Conservation (phyloP, 208 protist genomes). For the Herpetomonas samuelpessoai region DNA sequence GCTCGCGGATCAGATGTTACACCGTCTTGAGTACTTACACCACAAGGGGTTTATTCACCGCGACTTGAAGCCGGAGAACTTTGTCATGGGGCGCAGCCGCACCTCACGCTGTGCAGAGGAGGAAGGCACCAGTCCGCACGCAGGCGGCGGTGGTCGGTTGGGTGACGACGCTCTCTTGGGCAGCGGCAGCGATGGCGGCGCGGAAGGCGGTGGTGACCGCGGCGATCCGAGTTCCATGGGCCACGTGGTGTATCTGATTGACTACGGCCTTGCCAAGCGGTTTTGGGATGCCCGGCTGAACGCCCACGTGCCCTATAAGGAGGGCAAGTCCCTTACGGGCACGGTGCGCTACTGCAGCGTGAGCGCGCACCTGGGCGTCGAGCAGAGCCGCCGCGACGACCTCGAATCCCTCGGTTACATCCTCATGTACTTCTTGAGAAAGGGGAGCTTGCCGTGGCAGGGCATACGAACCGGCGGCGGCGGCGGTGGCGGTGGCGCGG, state of each 20-base stretch:
- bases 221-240: too few relatives aligned
- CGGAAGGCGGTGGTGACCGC: too few relatives aligned
- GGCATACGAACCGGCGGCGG: too few relatives aligned
- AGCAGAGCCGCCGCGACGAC: constrained; percentile 96
- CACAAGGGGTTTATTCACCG: constrained; percentile 91
- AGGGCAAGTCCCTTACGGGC: constrained; percentile 99
- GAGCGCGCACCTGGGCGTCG: constrained; percentile 99
- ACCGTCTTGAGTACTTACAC: constrained; percentile 91
- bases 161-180: too few relatives aligned
- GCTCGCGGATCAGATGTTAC: constrained; percentile 92
- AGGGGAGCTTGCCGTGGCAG: constrained; percentile 98
- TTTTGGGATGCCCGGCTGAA: constrained; percentile 98
- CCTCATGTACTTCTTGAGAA: constrained; percentile 99
- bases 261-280: constrained; percentile 99
- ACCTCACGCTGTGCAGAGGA: too few relatives aligned
- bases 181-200: too few relatives aligned
- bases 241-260: constrained; percentile 96
- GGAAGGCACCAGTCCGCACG: too few relatives aligned
- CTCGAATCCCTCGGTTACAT: constrained; percentile 99
- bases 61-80: constrained; percentile 96
- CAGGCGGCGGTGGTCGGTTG: too few relatives aligned
- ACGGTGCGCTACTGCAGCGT: constrained; percentile 99
- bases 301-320: constrained; percentile 99
- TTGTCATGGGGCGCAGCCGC: constrained; percentile 89
- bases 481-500: too few relatives aligned